Base-by-base conservation (phyloP, 2,329 filamentous ascomycete species). In the Thermoascus crustaceus region DNA sequence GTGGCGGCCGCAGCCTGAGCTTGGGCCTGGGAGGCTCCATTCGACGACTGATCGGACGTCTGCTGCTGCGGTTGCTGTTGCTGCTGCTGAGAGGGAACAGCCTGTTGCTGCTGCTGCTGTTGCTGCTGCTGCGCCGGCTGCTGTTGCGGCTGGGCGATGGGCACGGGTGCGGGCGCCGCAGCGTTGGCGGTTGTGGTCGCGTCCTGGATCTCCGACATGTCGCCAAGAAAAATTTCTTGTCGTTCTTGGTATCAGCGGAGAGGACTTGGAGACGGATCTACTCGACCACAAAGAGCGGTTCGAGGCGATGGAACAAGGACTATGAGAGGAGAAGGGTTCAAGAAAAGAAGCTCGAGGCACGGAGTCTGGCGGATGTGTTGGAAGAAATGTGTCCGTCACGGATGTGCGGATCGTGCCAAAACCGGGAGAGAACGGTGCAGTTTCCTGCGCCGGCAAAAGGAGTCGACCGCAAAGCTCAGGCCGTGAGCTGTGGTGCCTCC, bases 151-250 rank as follows among this genome's bases (percentile, higher is more conserved):
- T 44, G 22, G 17, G 50, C 39, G 35, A 50, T 46, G 23, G 53
- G 42, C 19, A 47, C 40, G 32, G 57, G 44, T 31, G 49, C 45
- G 14, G 39, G 10, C n/a, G 31, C 21, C 13, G 53, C 40, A 24
- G 26, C 33, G 35, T 27, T 40, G 51, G 39, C 17, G 45, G 37
- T n/a, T n/a, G n/a, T 43, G 40, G 49, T 49, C 42, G 46, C 43
- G 51, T 52, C 45, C 55, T 58, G 55, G 42, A 53, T 52, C 40
- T 64, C 60, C 45, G 58, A 50, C 57, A 62, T n/a, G n/a, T 63
- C 54, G 60, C 58, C 58, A 64, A 60, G 57, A 58, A 52, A 53
- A 48, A 35, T 48, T 43, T 54, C 48, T 58, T 52, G 50, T 55
- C 49, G 45, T 42, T 51, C 48, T 53, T 51, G 48, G 48, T 44